phyloP scores from a whole-genome alignment of 306 rosid species.

The Geum urbanum region DNA sequence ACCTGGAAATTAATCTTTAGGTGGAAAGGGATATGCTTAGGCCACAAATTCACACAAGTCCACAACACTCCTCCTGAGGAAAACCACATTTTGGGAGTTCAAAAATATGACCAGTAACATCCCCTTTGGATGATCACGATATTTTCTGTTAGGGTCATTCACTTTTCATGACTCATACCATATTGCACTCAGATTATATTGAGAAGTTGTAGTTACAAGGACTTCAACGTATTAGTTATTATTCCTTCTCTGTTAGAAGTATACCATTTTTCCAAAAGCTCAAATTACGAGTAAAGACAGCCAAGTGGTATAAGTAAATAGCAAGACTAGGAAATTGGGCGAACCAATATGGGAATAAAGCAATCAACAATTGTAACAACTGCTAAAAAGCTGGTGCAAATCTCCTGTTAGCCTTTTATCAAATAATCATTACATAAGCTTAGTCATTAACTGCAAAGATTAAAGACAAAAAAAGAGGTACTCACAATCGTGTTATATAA shows the following conservation, averaged over 20 bases:
- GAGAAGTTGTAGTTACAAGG: not conserved
- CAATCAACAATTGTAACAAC: not conserved
- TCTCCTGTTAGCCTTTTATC: not conserved
- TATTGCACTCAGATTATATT: not conserved
- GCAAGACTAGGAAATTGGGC: not conserved
- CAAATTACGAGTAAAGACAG: not conserved
- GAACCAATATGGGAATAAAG: not conserved
- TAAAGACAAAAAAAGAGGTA: not conserved
- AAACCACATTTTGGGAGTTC: not conserved
- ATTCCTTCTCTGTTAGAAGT: not conserved
- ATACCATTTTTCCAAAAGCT: not conserved
- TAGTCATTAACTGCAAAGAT: no score
- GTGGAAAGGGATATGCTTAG: not conserved
- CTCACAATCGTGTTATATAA: slow-evolving; percentile 70
- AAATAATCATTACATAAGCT: not conserved
- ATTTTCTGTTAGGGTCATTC: not conserved
- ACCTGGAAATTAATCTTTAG: not conserved
- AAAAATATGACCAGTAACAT: not conserved
- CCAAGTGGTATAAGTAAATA: not conserved
- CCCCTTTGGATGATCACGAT: not conserved
- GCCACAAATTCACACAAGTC: not conserved
- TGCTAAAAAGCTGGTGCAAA: not conserved
- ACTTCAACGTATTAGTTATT: not conserved
- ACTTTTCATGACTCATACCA: not conserved
- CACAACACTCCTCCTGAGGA: not conserved